Evolutionary conservation across 2,329 filamentous ascomycete genomes (phyloP).

Genomic region (Ilyonectria robusta): DNA sequence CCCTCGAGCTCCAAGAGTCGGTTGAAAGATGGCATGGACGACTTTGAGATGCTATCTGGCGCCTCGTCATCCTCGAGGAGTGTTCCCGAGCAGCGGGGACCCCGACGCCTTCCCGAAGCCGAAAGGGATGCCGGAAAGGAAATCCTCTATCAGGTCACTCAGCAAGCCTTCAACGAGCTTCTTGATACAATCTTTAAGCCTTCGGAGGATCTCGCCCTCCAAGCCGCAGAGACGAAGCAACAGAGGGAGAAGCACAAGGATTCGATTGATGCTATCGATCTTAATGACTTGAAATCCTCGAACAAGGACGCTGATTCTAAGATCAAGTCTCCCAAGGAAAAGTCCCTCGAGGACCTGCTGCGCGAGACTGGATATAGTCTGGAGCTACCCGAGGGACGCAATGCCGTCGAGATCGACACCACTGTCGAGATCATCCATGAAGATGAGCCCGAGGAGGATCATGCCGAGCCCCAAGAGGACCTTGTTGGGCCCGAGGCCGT

Average conservation of each 20-base stretch:
- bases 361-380: slow-evolving; percentile 62
- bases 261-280: slow-evolving; percentile 60
- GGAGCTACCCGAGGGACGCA: slow-evolving; percentile 49
- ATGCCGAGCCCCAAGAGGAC: slow-evolving; percentile 27
- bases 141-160: slow-evolving; percentile 90
- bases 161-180: slow-evolving; percentile 92
- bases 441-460: slow-evolving; percentile 34
- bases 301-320: slow-evolving; percentile 25
- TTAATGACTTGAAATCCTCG: slow-evolving; percentile 40
- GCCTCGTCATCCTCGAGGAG: slow-evolving; percentile 80
- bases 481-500: slow-evolving; percentile 36
- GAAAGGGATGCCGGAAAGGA: slow-evolving; percentile 89
- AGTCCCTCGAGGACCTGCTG: slow-evolving; percentile 56
- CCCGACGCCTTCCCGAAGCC: slow-evolving; percentile 83
- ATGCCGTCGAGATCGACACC: slow-evolving; percentile 52
- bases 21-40: slow-evolving; percentile 79
- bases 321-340: slow-evolving; percentile 39
- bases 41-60: slow-evolving; percentile 80
- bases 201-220: slow-evolving; percentile 82
- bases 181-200: slow-evolving; percentile 88
- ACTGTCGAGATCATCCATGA: slow-evolving; percentile 44
- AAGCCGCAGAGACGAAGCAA: slow-evolving; percentile 73
- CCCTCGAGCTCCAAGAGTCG: slow-evolving; percentile 85
- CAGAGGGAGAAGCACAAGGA: slow-evolving; percentile 71
- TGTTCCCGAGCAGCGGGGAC: slow-evolving; percentile 81